Base-by-base conservation (phyloP, 345 rosid genomes). In the Dipteronia sinensis region DNA sequence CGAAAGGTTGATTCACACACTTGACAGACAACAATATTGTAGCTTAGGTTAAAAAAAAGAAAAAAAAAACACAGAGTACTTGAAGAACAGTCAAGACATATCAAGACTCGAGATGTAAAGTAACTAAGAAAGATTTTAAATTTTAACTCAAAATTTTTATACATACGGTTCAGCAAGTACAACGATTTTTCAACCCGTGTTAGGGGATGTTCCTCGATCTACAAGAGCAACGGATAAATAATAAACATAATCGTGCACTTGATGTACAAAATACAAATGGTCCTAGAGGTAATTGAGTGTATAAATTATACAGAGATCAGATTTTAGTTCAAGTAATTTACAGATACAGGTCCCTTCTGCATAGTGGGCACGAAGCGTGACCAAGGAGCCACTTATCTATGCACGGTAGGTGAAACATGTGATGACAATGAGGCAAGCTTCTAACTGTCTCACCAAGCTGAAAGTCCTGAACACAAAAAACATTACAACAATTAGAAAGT, bases 321-420 rank as follows among this genome's bases (percentile, higher is more conserved):
- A 49, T 65, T 68, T 72, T 74, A 72, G 23, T 71, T 42, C 12
- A 59, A 61, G 66, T 58, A 71, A 78, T 78, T 68, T 80, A 85
- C 85, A 71, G 59, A 67, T 83, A 96, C 81, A 94, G 93, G 83
- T 90, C 94, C 83, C 98, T 82, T 83, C 99, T 92, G 89, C 99
- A 97, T 25, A 97, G 76, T 0, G 99, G 99, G 84, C 98, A 94
- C 59, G 99, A 97, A n/a, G 90, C 98, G 73, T 94, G 98, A 77
- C 78, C 83, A 27, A 81, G 85, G 58, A 97, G 98, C 99, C 99
- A 97, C 79, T 91, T 89, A 83, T 97, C 99, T 68, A 94, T 97
- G 94, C 99, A 93, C 0, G 95, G 96, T 64, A 91, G 87, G 85
- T 97, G 99, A 86, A 97, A 97, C 97, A 89, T 85, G 90, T 91